Conservation (phyloP, 345 rosid species). For the Boechera stricta region DNA sequence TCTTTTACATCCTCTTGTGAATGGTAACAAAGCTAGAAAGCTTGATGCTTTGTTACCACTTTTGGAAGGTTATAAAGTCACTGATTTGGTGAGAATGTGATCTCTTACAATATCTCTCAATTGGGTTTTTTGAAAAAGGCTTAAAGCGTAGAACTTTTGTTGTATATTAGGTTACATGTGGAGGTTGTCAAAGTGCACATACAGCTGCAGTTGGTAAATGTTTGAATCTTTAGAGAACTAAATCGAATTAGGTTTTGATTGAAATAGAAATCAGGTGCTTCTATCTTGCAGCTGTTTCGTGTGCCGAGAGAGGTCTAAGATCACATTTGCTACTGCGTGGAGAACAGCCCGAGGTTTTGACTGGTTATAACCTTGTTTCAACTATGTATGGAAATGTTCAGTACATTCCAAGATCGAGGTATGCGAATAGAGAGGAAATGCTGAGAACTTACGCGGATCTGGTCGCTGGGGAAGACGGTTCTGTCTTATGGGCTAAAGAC, state of each 20-base stretch:
- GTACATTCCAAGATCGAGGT: slow-evolving; percentile 68
- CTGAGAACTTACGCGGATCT: slow-evolving; percentile 56
- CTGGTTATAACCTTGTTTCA: slow-evolving; percentile 84
- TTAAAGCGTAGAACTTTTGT: slow-evolving; percentile 14
- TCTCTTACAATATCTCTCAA: not conserved
- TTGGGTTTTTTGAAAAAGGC: slow-evolving; percentile 3
- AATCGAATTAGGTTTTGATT: not conserved
- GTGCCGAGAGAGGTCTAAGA: slow-evolving; percentile 84
- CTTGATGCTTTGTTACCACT: slow-evolving; percentile 81
- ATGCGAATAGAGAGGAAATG: slow-evolving; percentile 69
- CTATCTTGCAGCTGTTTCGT: slow-evolving; percentile 74
- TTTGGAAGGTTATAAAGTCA: slow-evolving; percentile 60
- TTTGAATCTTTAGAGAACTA: not conserved
- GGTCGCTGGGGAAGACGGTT: slow-evolving; percentile 61
- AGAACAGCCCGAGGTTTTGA: slow-evolving; percentile 79
- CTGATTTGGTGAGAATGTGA: slow-evolving; percentile 75
- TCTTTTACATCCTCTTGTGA: slow-evolving; percentile 84
- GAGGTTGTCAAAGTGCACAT: slow-evolving; percentile 96
- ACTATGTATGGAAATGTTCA: slow-evolving; percentile 70
- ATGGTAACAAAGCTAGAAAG: slow-evolving; percentile 94
- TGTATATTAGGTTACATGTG: slow-evolving; percentile 83
- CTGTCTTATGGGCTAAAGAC: slow-evolving; percentile 57
- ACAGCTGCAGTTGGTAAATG: slow-evolving; percentile 81
- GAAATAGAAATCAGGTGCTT: slow-evolving; percentile 15
- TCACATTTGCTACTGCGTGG: slow-evolving; percentile 88